A percentile compares a stretch with the other conserved stretches of the same genome.
Conservation (phyloP, 2,329 filamentous ascomycete species). For the Aureobasidium subglaciale region DNA sequence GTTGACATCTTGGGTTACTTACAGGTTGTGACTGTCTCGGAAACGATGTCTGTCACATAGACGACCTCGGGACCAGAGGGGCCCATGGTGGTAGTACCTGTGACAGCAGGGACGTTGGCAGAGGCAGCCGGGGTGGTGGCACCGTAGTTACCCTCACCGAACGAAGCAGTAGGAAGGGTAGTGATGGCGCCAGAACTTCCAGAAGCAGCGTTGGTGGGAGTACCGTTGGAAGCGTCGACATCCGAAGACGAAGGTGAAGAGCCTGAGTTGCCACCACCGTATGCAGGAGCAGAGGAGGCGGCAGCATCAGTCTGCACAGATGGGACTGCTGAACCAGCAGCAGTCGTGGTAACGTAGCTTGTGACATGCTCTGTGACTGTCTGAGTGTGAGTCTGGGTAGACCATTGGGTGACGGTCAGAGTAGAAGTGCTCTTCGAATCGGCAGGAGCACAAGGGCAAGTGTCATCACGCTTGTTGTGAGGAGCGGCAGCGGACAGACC, state of each 20-base stretch:
- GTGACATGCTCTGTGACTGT: constrained; percentile 5
- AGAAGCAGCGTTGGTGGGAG: background rate
- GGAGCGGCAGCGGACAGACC: constrained; percentile 5
- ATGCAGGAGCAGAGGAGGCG: background rate
- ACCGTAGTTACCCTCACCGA: background rate
- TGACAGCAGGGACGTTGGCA: background rate
- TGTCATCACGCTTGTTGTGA: constrained; percentile 9
- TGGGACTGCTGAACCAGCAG: background rate
- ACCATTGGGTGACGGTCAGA: constrained; percentile 5
- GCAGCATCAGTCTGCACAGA: background rate
- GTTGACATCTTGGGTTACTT: no score
- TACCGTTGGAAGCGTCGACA: background rate
- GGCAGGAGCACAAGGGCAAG: constrained; percentile 8
- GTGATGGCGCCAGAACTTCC: background rate
- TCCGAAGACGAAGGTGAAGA: constrained; percentile 2
- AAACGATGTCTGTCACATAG: constrained; percentile 14
- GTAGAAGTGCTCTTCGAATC: background rate
- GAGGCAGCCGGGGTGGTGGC: background rate
- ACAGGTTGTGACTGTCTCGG: constrained; percentile 13
- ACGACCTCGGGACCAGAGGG: background rate
- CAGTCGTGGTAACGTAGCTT: constrained; percentile 4
- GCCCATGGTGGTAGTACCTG: constrained; percentile 2
- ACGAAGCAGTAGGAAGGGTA: background rate
- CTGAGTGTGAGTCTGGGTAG: background rate
- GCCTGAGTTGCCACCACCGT: background rate